These are phyloP conservation scores for Candida insectalens DNA, from an alignment of 805 yeast genomes.

Conservation along the genomic window DNA sequence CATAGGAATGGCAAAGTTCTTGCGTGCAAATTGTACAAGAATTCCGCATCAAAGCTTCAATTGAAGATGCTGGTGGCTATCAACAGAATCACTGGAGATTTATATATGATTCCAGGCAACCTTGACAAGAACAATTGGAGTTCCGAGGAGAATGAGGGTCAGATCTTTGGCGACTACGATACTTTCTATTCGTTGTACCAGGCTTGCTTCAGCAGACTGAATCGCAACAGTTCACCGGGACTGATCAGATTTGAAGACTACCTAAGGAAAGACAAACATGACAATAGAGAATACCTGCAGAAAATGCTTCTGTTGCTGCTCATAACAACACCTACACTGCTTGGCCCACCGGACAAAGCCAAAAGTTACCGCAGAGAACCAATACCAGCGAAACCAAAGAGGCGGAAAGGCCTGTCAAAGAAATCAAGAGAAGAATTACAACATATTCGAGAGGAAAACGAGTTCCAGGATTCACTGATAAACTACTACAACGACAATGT, in stretches of 20 bases:
- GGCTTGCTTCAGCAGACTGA: slow-evolving; percentile 6
- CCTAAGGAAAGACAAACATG: slow-evolving; percentile 7
- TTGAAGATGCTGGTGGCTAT: slow-evolving; percentile 19
- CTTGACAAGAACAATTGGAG: slow-evolving; percentile 25
- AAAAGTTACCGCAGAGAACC: background rate
- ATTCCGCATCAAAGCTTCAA: slow-evolving; percentile 11
- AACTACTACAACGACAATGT: slow-evolving; percentile 16
- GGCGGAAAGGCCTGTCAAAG: background rate
- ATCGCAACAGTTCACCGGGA: slow-evolving; percentile 1
- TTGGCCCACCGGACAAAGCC: background rate
- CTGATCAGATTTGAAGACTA: slow-evolving; percentile 7
- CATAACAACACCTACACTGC: slow-evolving; percentile 18
- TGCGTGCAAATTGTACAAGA: slow-evolving; percentile 20
- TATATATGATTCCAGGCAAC: slow-evolving; percentile 24
- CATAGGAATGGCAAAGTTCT: slow-evolving; percentile 17
- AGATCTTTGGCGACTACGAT: slow-evolving; percentile 20
- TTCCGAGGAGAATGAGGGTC: slow-evolving; percentile 24
- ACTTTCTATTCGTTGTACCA: slow-evolving; percentile 16
- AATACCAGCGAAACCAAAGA: background rate
- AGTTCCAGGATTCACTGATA: slow-evolving; percentile 12
- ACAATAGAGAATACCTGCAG: slow-evolving; percentile 12
- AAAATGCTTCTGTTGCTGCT: slow-evolving; percentile 17
- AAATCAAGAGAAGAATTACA: slow-evolving; percentile 4
- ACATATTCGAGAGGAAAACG: no score
- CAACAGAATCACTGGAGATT: slow-evolving; percentile 25